Evolutionary conservation across 139 green algal genomes (phyloP).

Genomic region (Coelastrella sp.): DNA sequence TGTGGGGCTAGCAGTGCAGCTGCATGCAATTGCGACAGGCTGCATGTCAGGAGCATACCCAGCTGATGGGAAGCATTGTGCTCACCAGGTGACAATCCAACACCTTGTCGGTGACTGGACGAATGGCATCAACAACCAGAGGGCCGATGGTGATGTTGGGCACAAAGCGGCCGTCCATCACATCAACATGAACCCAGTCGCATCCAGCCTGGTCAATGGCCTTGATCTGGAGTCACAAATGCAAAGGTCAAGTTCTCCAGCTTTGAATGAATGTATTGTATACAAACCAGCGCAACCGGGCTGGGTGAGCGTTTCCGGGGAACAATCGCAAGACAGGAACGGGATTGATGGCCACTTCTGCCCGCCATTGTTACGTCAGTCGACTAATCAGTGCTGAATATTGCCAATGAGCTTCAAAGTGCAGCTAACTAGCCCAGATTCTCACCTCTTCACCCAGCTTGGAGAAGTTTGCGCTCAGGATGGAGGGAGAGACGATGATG

Average conservation of each 20-base stretch:
- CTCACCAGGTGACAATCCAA: constrained; percentile 94
- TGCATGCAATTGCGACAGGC: neutral
- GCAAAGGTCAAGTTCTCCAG: neutral
- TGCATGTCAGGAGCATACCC: too few species aligned
- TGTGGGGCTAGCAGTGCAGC: too few species aligned
- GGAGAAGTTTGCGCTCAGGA: constrained; percentile 97
- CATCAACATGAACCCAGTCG: constrained; percentile 98
- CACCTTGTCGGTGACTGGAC: constrained; percentile 95
- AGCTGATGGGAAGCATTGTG: neutral
- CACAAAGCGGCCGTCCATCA: constrained; percentile 97
- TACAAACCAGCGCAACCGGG: too few species aligned
- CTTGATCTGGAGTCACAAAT: constrained; percentile 71
- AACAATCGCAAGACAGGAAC: neutral
- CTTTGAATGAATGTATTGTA: too few species aligned
- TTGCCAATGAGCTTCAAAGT: neutral
- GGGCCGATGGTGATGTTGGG: constrained; percentile 99
- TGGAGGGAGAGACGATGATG: constrained; percentile 94
- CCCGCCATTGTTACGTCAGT: too few species aligned
- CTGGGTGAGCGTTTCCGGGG: constrained; percentile 2
- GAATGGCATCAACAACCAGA: constrained; percentile 95
- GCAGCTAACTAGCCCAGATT: neutral
- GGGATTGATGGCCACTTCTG: too few species aligned
- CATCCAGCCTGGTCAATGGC: constrained; percentile 93
- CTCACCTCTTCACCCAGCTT: constrained; percentile 92
- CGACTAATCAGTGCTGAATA: too few species aligned